Evolutionary conservation across 208 protist genomes (phyloP), one percentile per base, ranked within the genome.

Genomic region (Acanthamoeba quina): DNA sequence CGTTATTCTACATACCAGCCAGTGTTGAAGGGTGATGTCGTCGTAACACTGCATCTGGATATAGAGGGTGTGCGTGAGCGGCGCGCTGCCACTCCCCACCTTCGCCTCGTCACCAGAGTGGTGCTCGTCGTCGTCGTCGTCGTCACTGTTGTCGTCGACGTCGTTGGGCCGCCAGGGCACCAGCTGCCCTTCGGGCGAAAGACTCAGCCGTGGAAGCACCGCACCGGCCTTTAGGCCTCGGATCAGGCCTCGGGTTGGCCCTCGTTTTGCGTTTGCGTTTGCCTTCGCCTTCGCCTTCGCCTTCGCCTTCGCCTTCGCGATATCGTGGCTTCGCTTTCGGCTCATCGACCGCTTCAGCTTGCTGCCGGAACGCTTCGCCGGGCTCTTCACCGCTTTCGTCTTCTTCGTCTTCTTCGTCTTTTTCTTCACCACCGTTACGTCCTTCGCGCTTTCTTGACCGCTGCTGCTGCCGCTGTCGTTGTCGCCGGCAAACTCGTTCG

Each of bases 11-110:
- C 44, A 49, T 54, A 83, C 34, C 31, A 86, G 26, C 78, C 78
- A 86, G 78, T 86, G 78, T 41, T 86, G 44, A n/a, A 86, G 52
- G 26, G 78, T 86, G 44, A 86, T 26, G 44, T 86, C 78, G 49
- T 86, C 78, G 78, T 86, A 86, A 47, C 78, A 86, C 47, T 86
- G 78, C 78, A 86, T 86, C 78, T 86, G 78, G 52, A 86, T 86
- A 47, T 62, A 86, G 24, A 86, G 78, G 17, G 78, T 86, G n/a
- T 86, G 78, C n/a, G 78, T 86, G 49, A 62, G 78, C 78, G 26
- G 78, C 44, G 44, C 29, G 17, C 29, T 44, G 68, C 29, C 68
- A 76, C 31, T 70, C 24, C 1, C 64, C 64, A 70, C 2, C 64
- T n/a, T 34, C 5, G 29, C 64, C 24, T 34, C 64, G 11, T 70